Base-by-base conservation (phyloP, 179 eudicot genomes). In the Beta macrorhiza region DNA sequence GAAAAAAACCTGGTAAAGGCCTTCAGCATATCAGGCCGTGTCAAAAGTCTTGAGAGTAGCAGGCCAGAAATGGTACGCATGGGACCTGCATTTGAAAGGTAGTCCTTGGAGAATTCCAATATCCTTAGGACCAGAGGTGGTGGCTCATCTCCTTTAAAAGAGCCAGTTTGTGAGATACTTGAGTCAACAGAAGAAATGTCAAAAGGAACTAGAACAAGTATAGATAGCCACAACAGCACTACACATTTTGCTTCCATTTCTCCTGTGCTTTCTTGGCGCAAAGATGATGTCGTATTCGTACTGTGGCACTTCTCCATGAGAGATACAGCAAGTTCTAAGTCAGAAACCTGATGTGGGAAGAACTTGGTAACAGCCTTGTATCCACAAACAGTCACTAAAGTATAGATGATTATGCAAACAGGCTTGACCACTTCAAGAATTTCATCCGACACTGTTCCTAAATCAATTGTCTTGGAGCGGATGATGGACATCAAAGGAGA, bases 341-440 rank as follows among this genome's bases (percentile, higher is more conserved):
- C 99, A 83, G 99, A 93, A 85, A 96, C 99, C 86, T 96, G 98
- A 85, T 96, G 99, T 1, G 99, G 97, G 78, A 96, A 94, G 87
- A 96, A 93, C 92, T 91, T 94, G 75, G 90, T 91, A 79, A 96
- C 98, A 79, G 94, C 90, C 84, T 96, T 96, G 91, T 91, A 87
- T 64, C 99, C 98, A 83, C 98, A 96, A 82, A 96, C 98, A 69
- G 97, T 94, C n/a, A 96, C 97, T 84, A 96, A 82, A 16, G 97
- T 87, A 87, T 96, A 92, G 16, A 96, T 75, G 47, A 96, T 90
- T 37, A 93, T 91, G 83, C 92, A 90, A 83, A 95, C 72, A 56
- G 97, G 98, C 81, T 92, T 91, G 87, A 93, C 88, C 78, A 95
- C 82, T 85, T 92, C 91, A 77, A 93, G 89, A 87, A 91, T 84